phyloP scores from a whole-genome alignment of 225 moss, liverwort and hornwort genomes.

The Pseudisothecium myosuroides region DNA sequence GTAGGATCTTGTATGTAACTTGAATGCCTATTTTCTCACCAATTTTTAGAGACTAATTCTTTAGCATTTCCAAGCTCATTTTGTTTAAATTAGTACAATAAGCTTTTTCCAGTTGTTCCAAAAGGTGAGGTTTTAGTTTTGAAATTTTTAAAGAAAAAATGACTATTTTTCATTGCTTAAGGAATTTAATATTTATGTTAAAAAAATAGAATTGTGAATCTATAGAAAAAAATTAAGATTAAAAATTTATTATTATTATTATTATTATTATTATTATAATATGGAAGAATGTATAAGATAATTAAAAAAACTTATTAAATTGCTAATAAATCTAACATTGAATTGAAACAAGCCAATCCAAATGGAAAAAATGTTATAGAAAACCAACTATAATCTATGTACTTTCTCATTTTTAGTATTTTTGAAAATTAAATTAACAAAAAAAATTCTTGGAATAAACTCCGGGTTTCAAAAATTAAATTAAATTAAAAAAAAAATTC shows the following conservation, averaged over 20 bases:
- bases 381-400: not conserved
- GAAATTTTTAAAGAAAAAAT: not conserved
- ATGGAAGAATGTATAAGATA: not conserved
- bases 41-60: not conserved
- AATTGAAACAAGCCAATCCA: not conserved
- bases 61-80: not conserved
- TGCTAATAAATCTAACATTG: not conserved
- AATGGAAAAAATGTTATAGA: too few relatives aligned
- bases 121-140: not conserved
- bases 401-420: rapidly evolving
- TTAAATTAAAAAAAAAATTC: not conserved
- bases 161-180: rapidly evolving
- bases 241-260: too few relatives aligned
- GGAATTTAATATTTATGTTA: rapidly evolving
- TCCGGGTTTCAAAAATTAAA: too few relatives aligned
- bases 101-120: not conserved
- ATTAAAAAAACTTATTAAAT: not conserved
- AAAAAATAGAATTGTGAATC: not conserved
- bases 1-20: not conserved
- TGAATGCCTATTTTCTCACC: not conserved
- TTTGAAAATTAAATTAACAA: not conserved
- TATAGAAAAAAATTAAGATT: not conserved
- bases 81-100: not conserved
- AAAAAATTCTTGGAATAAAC: rapidly evolving
- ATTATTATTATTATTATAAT: too few relatives aligned